A percentile compares a stretch with the other conserved stretches of the same genome.
Evolutionary conservation across 176 grass and related monocot genomes (phyloP).

Genomic region (Tuctoria greenei): DNA sequence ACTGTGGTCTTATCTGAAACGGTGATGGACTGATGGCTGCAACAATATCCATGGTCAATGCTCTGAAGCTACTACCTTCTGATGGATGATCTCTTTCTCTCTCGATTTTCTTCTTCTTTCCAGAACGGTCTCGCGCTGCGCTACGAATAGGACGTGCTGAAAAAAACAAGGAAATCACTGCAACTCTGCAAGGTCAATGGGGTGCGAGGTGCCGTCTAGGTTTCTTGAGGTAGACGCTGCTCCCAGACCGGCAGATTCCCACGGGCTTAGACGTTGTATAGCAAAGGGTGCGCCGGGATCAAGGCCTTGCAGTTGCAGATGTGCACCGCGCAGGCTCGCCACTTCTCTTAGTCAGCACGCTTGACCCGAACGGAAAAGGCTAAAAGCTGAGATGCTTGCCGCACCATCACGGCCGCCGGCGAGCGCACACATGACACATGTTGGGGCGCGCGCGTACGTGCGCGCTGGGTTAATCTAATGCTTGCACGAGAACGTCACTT

Average conservation of each 20-base stretch:
- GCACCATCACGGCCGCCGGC: constrained; percentile 10
- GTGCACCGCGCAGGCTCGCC: not conserved
- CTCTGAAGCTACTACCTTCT: not conserved
- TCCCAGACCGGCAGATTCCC: not conserved
- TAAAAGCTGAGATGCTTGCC: constrained; percentile 9
- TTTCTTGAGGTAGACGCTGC: too few species aligned
- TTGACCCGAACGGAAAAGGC: not conserved
- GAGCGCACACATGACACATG: constrained; percentile 6
- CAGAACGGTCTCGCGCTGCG: not conserved
- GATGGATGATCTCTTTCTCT: not conserved
- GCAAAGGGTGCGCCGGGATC: not conserved
- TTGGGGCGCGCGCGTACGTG: not conserved
- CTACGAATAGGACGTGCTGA: not conserved
- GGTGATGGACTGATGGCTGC: not conserved
- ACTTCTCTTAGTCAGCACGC: not conserved
- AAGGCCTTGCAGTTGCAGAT: not conserved
- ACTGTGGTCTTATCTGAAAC: not conserved
- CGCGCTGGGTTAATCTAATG: not conserved
- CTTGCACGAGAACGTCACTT: constrained; percentile 1
- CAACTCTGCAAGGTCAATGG: too few species aligned
- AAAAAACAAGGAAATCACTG: not conserved
- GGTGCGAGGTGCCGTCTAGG: too few species aligned
- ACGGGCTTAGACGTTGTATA: not conserved
- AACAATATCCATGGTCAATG: not conserved
- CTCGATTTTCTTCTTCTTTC: not conserved